Evolutionary conservation across 176 grass and related monocot genomes (phyloP).

Genomic region (Carex kokanica): DNA sequence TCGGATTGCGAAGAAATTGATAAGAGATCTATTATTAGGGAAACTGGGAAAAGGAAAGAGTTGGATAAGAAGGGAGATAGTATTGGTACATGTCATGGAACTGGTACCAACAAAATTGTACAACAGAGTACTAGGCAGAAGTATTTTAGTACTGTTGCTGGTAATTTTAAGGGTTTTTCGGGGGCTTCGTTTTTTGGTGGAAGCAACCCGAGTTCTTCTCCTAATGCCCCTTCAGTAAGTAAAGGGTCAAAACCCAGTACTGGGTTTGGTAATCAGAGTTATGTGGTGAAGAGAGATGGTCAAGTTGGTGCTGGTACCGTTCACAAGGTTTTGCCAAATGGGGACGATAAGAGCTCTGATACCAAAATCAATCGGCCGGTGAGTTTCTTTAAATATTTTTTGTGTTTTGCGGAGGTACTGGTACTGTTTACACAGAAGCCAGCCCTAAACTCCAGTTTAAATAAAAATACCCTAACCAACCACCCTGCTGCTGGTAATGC

Average conservation of each 20-base stretch:
- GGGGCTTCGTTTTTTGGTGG: constrained; percentile 64
- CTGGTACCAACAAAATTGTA: constrained; percentile 18
- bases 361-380: constrained; percentile 51
- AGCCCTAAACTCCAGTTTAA: neutral
- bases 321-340: constrained; percentile 39
- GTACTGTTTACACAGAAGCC: neutral
- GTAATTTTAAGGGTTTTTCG: constrained; percentile 57
- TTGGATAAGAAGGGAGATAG: constrained; percentile 50
- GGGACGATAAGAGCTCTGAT: constrained; percentile 48
- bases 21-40: constrained; percentile 37
- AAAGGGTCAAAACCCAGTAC: constrained; percentile 34
- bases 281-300: constrained; percentile 49
- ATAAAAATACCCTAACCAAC: neutral
- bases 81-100: constrained; percentile 20
- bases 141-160: constrained; percentile 67
- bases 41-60: constrained; percentile 46
- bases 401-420: constrained; percentile 12
- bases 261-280: constrained; percentile 38
- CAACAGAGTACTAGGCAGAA: constrained; percentile 41
- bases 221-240: constrained; percentile 36
- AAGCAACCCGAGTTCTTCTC: constrained; percentile 39
- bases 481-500: neutral
- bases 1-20: constrained; percentile 81
- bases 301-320: constrained; percentile 35
- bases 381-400: constrained; percentile 36